Evolutionary conservation across 345 rosid species (phyloP), one percentile per base, ranked within the genome.

Genomic region (Brassica incana): DNA sequence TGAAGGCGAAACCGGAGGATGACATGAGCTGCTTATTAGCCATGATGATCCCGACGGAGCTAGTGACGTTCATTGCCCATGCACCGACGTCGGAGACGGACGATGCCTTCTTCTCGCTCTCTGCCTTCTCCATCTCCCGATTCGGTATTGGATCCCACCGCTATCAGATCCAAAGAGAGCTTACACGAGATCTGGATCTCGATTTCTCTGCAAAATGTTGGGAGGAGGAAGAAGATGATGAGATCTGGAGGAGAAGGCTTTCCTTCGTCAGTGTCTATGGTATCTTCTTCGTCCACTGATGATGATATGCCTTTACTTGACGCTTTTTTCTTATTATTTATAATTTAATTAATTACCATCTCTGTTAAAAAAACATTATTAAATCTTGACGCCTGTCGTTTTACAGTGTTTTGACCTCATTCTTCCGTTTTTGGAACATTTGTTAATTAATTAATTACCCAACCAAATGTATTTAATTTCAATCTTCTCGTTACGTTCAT

Each of bases 11-110:
- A 60, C 99, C 98, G 65, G 76, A 66, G 9, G 93, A 60, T 7
- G 97, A 87, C 98, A 95, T 92, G 59, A 95, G 99, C 87, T 91
- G 97, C 86, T 95, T 95, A 85, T 95, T 95, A 16, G 93, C 97
- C 99, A 95, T 91, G 63, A 92, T 95, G 71, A 95, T 89, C 58
- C 98, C 97, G 52, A 95, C 97, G 75, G 98, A 95, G 86, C 97
- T 95, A 36, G 94, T 63, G 3, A 95, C 91, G 72, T 95, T 95
- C 97, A 95, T 91, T 35, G 86, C 97, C 99, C 97, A 95, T 2
- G 99, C 97, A 18, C 99, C 97, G 7, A 90, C 85, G 82, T 95
- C 88, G 0, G 99, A 95, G 6, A 95, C 92, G 4, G 91, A 80
- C 78, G 94, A 80, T 76, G 65, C 27, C 58, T 81, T 81, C 84